These are phyloP conservation scores for Pyricularia pennisetigena DNA, from an alignment of 2,329 filamentous ascomycete species.

Conservation along the genomic window DNA sequence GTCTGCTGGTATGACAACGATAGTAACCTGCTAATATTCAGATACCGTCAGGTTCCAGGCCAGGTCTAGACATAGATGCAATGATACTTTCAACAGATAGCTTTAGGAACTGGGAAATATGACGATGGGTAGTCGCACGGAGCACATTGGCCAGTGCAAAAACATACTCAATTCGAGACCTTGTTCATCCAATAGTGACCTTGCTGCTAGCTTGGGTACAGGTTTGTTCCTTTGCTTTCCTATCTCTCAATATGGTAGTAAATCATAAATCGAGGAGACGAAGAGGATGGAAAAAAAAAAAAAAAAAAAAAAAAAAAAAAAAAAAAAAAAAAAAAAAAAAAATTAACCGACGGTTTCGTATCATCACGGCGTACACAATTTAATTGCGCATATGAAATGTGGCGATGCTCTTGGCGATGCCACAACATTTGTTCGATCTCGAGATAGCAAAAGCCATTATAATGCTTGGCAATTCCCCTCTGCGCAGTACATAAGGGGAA, in stretches of 20 bases:
- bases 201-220: neutral
- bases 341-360: no score
- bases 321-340: neutral
- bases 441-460: neutral
- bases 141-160: neutral
- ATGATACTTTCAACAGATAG: neutral
- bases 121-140: neutral
- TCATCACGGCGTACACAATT: no score
- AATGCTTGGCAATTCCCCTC: neutral
- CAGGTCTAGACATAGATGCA: neutral
- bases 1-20: neutral
- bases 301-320: neutral
- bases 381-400: neutral
- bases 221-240: neutral
- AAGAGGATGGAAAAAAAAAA: neutral
- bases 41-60: neutral
- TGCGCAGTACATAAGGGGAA: neutral
- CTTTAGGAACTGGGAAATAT: neutral
- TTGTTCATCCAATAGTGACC: neutral
- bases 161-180: neutral
- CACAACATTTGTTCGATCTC: neutral
- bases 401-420: neutral
- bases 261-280: no score
- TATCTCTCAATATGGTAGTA: neutral
- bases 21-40: neutral